These are phyloP conservation scores for Daldinia sp. DNA, from an alignment of 2,329 filamentous ascomycete species.

Conservation along the genomic window DNA sequence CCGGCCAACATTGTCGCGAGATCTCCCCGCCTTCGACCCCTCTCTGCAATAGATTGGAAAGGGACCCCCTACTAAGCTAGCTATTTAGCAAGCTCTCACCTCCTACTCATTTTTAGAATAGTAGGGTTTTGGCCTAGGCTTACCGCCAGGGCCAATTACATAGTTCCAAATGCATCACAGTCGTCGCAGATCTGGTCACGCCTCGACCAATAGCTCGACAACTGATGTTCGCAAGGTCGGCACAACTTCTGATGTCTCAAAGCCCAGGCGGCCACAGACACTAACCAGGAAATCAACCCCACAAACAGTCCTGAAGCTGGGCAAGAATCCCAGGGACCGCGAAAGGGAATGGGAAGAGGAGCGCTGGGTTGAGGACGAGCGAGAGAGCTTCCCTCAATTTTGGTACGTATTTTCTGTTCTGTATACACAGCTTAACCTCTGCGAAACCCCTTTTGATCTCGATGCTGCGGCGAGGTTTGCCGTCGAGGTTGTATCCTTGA, in stretches of 20 bases:
- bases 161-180: slow-evolving; percentile 65
- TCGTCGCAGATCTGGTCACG: slow-evolving; percentile 68
- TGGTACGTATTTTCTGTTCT: slow-evolving; percentile 63
- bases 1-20: slow-evolving; percentile 13
- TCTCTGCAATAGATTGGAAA: slow-evolving; percentile 39
- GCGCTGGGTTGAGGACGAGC: slow-evolving; percentile 66
- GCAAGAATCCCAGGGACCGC: slow-evolving; percentile 64
- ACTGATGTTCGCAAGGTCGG: slow-evolving; percentile 67
- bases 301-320: slow-evolving; percentile 60
- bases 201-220: slow-evolving; percentile 64
- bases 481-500: slow-evolving; percentile 21
- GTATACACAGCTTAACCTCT: slow-evolving; percentile 18
- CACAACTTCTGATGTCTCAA: slow-evolving; percentile 59
- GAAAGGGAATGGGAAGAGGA: slow-evolving; percentile 64
- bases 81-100: slow-evolving; percentile 21
- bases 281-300: slow-evolving; percentile 59
- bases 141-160: slow-evolving; percentile 43
- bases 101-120: slow-evolving; percentile 35
- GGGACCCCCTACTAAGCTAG: slow-evolving; percentile 39
- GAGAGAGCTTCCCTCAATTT: slow-evolving; percentile 73
- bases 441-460: slow-evolving; percentile 39
- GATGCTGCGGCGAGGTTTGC: slow-evolving; percentile 32
- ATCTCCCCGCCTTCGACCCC: slow-evolving; percentile 41
- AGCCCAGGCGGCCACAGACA: slow-evolving; percentile 61
- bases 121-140: slow-evolving; percentile 24